A percentile compares a stretch with the other conserved stretches of the same genome.
Evolutionary conservation across 2,329 filamentous ascomycete genomes (phyloP).

Genomic region (Rugonectria rugulosa): DNA sequence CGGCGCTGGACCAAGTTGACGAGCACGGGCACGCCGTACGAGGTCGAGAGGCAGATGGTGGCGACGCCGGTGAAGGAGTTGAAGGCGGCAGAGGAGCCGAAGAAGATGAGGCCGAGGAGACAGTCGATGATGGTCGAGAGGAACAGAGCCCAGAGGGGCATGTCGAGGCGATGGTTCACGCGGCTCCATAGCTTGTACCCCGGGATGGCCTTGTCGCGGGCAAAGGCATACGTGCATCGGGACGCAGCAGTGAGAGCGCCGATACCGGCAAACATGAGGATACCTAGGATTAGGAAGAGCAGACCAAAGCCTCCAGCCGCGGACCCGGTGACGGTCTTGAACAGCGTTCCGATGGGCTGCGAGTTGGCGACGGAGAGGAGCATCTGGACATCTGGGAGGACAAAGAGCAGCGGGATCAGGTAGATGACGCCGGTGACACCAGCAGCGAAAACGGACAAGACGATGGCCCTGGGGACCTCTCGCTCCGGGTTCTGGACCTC

Average conservation of each 20-base stretch:
- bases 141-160: constrained; percentile 74
- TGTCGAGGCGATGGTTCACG: constrained; percentile 70
- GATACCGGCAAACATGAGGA: constrained; percentile 78
- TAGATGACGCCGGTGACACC: constrained; percentile 69
- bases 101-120: constrained; percentile 79
- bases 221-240: constrained; percentile 79
- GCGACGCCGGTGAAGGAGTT: constrained; percentile 82
- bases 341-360: constrained; percentile 78
- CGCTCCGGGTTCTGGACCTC: constrained; percentile 68
- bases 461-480: constrained; percentile 72
- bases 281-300: constrained; percentile 78
- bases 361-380: constrained; percentile 73
- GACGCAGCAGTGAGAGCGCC: constrained; percentile 78
- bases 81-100: constrained; percentile 79
- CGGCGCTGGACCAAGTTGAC: constrained; percentile 73
- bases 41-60: constrained; percentile 78
- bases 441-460: constrained; percentile 70
- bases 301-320: constrained; percentile 77
- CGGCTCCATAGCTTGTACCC: constrained; percentile 71
- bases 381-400: constrained; percentile 71
- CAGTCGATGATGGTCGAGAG: constrained; percentile 74
- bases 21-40: constrained; percentile 78
- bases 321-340: constrained; percentile 78
- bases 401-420: constrained; percentile 77
- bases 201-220: constrained; percentile 77